Base-by-base conservation (phyloP, 345 rosid genomes). In the Pistacia integerrima region DNA sequence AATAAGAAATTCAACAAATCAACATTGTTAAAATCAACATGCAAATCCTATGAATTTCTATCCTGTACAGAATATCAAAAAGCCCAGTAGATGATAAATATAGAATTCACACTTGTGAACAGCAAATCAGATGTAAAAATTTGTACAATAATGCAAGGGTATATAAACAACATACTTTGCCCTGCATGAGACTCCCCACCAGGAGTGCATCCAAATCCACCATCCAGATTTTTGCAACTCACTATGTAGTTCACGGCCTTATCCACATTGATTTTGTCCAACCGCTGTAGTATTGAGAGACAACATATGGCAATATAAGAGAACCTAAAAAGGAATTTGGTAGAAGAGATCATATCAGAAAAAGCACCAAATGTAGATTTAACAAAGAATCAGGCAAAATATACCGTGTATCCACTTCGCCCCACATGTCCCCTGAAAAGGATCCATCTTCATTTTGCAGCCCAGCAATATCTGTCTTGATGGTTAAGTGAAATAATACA, bases 121-220 rank as follows among this genome's bases (percentile, higher is more conserved):
- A 59, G 1, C 41, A 58, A 70, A 51, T 28, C 7, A 33, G 64
- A 56, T 35, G 62, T 35, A 57, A 46, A 44, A 60, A 22, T 46
- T 28, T 16, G 48, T 22, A 17, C 36, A 4, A 60, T 16, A 18
- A 73, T 58, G 44, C 59, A 2, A 74, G 3, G 3, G 64, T 60
- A 60, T 33, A 46, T 16, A 49, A 13, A 49, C 64, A 74, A 81
- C 97, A 72, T 92, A 93, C 99, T 91, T 81, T 96, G 99, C 74
- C 97, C 94, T 41, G 98, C 90, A 85, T 96, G 98, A 72, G 98
- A 96, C 85, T 93, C 97, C 63, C 88, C 94, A 64, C 97, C 94
- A 78, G 99, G 97, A 51, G 89, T 87, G 82, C 99, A 90, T 71
- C 99, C 99, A 76, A 96, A 96, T 73, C 99, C 99, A 70, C 99